A percentile compares a stretch with the other conserved stretches of the same genome.
These are phyloP conservation scores for Stentor coeruleus DNA, from an alignment of 73 alveolate genomes.

Conservation along the genomic window DNA sequence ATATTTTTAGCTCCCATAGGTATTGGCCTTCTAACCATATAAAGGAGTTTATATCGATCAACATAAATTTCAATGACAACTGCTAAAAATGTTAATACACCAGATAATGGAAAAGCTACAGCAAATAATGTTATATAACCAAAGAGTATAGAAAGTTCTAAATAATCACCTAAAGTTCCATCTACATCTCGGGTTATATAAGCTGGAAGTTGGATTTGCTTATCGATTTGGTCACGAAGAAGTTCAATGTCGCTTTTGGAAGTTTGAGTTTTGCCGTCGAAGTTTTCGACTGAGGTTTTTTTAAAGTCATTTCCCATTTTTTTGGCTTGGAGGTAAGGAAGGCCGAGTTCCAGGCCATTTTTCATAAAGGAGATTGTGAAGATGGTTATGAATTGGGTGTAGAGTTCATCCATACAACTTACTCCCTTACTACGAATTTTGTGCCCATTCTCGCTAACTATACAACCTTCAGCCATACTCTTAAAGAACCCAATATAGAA, in stretches of 20 bases:
- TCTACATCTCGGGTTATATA: conserved; percentile 51
- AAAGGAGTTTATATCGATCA: conserved; percentile 34
- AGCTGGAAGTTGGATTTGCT: conserved; percentile 36
- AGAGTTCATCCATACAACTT: conserved; percentile 40
- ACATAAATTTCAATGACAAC: conserved; percentile 37
- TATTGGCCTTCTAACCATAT: conserved; percentile 47
- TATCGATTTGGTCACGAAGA: conserved; percentile 23
- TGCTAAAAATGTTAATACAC: conserved; percentile 35
- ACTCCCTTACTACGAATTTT: neutral
- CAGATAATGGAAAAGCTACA: conserved; percentile 49
- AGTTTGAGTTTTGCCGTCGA: neutral
- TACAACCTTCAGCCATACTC: conserved; percentile 28
- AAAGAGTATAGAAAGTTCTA: conserved; percentile 42
- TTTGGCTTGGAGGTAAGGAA: conserved; percentile 30
- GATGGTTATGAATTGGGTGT: conserved; percentile 36
- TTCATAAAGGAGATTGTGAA: conserved; percentile 34
- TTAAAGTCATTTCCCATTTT: neutral
- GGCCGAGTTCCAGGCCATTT: conserved; percentile 33
- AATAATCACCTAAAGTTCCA: conserved; percentile 52
- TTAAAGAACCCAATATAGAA: conserved; percentile 57
- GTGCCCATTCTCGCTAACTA: neutral
- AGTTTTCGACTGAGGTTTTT: neutral
- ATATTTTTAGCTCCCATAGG: conserved; percentile 55
- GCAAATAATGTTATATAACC: conserved; percentile 47
- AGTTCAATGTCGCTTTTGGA: conserved; percentile 16